Conservation (phyloP, 352 stramenopile species). For the Globisporangium spinosum region DNA sequence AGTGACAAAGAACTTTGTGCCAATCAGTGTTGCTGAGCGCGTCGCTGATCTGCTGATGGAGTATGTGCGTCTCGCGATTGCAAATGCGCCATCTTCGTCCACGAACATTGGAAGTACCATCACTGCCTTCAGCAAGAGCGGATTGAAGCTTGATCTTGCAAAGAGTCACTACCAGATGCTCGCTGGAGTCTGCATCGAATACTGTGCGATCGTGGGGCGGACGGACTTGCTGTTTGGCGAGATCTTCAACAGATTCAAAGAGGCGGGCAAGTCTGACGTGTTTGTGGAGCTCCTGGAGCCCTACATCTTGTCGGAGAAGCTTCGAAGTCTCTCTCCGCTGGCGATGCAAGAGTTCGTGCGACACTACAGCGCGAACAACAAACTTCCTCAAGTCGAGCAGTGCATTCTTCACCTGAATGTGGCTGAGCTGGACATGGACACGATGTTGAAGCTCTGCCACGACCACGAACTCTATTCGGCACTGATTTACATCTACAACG, state of each 20-base stretch:
- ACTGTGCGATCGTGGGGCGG: conserved; percentile 87
- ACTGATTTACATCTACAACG: conserved; percentile 94
- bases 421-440: conserved; percentile 92
- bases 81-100: conserved; percentile 52
- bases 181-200: conserved; percentile 94
- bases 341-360: conserved; percentile 93
- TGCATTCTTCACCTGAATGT: conserved; percentile 94
- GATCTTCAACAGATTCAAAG: conserved; percentile 86
- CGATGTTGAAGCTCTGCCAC: conserved; percentile 90
- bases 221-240: conserved; percentile 86
- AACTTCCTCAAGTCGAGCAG: conserved; percentile 88
- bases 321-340: conserved; percentile 89
- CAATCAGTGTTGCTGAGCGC: conserved; percentile 86
- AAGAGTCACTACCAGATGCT: conserved; percentile 96
- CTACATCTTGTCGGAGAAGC: conserved; percentile 93
- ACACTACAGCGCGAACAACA: conserved; percentile 87
- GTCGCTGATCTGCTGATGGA: conserved; percentile 88
- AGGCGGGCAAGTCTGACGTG: conserved; percentile 76
- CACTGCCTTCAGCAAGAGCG: conserved; percentile 47
- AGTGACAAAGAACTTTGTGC: conserved; percentile 87
- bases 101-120: conserved; percentile 15
- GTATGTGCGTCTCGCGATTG: conserved; percentile 86
- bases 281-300: conserved; percentile 93
- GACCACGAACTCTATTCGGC: conserved; percentile 92
- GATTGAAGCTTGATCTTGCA: conserved; percentile 84